Conservation (phyloP, 2,329 filamentous ascomycete genomes). For the Phyllosticta capitalensis region DNA sequence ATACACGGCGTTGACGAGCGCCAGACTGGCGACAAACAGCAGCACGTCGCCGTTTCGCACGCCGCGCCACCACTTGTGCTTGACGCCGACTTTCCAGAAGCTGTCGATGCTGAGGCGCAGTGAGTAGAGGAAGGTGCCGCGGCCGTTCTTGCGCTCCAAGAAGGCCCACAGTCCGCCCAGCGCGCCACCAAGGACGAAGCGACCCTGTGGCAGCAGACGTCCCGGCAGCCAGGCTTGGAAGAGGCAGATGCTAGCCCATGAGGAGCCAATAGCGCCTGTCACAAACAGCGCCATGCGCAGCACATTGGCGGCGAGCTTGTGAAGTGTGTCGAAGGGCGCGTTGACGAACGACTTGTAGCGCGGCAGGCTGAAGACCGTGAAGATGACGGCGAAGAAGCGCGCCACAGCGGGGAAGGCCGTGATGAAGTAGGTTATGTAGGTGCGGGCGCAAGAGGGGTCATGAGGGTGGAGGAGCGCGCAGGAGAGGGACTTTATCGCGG, state of each 20-base stretch:
- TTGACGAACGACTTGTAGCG: slow-evolving; percentile 59
- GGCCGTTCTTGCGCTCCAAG: slow-evolving; percentile 49
- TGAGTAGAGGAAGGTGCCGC: slow-evolving; percentile 69
- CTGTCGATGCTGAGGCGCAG: slow-evolving; percentile 71
- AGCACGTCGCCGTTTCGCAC: slow-evolving; percentile 74
- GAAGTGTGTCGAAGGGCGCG: slow-evolving; percentile 57
- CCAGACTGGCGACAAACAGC: slow-evolving; percentile 71
- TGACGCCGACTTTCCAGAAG: slow-evolving; percentile 87
- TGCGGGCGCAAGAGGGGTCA: slow-evolving; percentile 80
- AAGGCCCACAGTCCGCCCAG: slow-evolving; percentile 79
- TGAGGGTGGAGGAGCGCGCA: slow-evolving; percentile 83
- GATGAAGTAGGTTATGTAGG: slow-evolving; percentile 81
- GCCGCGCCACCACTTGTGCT: slow-evolving; percentile 79
- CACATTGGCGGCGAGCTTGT: slow-evolving; percentile 56
- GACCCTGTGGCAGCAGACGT: slow-evolving; percentile 64
- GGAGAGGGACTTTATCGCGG: slow-evolving; percentile 72
- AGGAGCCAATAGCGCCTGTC: slow-evolving; percentile 73
- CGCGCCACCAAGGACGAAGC: slow-evolving; percentile 85
- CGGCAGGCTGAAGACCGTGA: slow-evolving; percentile 61
- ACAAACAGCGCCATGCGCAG: slow-evolving; percentile 68
- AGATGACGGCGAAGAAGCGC: slow-evolving; percentile 67
- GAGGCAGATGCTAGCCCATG: slow-evolving; percentile 83
- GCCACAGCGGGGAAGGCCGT: slow-evolving; percentile 69
- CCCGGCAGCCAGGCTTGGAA: slow-evolving; percentile 73
- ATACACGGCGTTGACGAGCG: slow-evolving; percentile 67